Evolutionary conservation across 225 moss, liverwort and hornwort species (phyloP).

Genomic region (Straminergon stramineum): DNA sequence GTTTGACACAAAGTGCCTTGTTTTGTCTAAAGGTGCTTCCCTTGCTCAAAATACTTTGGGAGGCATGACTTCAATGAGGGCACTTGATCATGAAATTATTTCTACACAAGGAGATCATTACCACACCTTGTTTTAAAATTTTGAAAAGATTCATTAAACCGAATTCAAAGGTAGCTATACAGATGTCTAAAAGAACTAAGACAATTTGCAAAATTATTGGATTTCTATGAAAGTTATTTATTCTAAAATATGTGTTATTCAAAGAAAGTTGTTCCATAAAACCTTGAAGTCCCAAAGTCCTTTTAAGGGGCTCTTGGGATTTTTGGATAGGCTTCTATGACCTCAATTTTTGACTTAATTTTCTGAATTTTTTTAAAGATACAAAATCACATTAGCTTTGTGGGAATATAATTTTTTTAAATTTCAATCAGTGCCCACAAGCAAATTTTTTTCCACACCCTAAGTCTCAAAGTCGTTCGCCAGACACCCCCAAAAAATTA

Average conservation of each 20-base stretch:
- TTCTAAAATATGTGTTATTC: not conserved
- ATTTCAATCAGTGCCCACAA: accelerated
- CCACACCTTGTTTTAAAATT: not conserved
- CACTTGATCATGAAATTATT: not conserved
- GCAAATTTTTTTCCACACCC: not conserved
- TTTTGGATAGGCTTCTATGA: not conserved
- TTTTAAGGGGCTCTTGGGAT: too few species aligned
- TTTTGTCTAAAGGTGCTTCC: not conserved
- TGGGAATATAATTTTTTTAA: too few species aligned
- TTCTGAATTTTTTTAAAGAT: not conserved
- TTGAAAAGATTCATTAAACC: not conserved
- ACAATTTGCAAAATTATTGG: not conserved
- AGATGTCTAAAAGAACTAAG: not conserved
- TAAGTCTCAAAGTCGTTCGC: accelerated
- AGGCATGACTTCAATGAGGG: not conserved
- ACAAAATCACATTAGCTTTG: not conserved
- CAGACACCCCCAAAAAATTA: accelerated
- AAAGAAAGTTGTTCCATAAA: not conserved
- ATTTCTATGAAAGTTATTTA: not conserved
- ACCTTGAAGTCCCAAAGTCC: not conserved
- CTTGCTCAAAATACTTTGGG: not conserved
- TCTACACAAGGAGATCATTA: accelerated
- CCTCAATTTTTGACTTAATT: not conserved
- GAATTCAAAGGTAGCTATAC: too few species aligned
- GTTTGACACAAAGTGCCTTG: not conserved